Evolutionary conservation across 441 rosid species (phyloP).

Genomic region (Bocquillonia castaneifolia): DNA sequence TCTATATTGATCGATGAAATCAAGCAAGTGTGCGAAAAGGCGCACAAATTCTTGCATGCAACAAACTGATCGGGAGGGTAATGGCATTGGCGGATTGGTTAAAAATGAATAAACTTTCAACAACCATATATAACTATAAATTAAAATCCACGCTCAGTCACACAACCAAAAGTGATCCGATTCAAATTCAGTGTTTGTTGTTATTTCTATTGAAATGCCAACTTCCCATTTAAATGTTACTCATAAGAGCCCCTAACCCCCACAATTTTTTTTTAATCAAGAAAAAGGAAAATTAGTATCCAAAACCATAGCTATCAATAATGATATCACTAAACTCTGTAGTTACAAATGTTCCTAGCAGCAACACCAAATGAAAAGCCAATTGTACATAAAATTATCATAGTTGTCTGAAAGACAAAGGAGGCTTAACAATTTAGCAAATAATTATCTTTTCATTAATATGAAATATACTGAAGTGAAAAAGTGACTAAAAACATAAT

Average conservation of each 20-base stretch:
- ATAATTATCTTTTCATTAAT: no score
- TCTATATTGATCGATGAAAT: neutral
- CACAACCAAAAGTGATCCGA: neutral
- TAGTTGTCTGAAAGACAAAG: no score
- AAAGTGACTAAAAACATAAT: no score
- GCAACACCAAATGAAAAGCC: no score
- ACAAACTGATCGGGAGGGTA: conserved; percentile 5
- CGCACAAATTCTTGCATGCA: neutral
- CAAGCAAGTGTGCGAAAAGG: neutral
- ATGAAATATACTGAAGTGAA: no score
- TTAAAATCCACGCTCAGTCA: neutral
- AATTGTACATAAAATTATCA: no score
- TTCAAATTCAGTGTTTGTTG: neutral
- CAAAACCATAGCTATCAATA: neutral
- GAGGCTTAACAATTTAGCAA: no score
- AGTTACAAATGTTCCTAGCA: neutral
- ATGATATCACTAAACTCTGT: neutral
- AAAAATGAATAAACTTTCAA: neutral
- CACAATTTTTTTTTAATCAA: neutral
- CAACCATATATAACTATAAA: neutral
- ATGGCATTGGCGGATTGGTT: neutral
- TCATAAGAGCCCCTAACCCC: no score
- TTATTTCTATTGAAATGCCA: neutral
- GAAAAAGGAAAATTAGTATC: neutral
- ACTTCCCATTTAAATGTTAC: neutral